Percentiles rank a stretch among this genome's conserved stretches.
Evolutionary conservation across 176 grass and related monocot species (phyloP).

Genomic region (Zoysia japonica): DNA sequence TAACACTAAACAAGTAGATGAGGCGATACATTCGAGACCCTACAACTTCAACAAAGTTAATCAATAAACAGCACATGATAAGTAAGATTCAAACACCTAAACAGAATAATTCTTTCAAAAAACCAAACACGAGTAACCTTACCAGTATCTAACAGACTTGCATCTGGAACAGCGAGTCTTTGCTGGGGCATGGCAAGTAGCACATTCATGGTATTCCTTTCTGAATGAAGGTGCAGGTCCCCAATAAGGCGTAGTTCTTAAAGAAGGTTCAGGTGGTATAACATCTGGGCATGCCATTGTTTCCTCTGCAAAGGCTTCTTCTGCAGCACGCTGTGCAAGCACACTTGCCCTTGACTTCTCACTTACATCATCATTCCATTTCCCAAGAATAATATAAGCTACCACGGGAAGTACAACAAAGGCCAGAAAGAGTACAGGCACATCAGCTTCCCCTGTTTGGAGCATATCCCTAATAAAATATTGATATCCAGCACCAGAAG

Average conservation of each 20-base stretch:
- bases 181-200: conserved; percentile 81
- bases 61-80: background rate
- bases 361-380: conserved; percentile 72
- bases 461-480: conserved; percentile 94
- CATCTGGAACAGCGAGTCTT: conserved; percentile 96
- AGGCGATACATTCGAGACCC: background rate
- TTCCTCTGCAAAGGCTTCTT: conserved; percentile 73
- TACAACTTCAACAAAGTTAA: conserved; percentile 11
- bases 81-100: background rate
- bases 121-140: conserved; percentile 33
- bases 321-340: conserved; percentile 75
- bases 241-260: conserved; percentile 60
- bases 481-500: conserved; percentile 62
- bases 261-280: conserved; percentile 50
- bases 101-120: conserved; percentile 6
- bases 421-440: conserved; percentile 75
- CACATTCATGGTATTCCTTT: conserved; percentile 76
- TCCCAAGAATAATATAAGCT: conserved; percentile 90
- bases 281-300: conserved; percentile 67
- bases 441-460: conserved; percentile 89
- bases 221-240: conserved; percentile 50
- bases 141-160: conserved; percentile 99
- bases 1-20: background rate
- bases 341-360: conserved; percentile 69
- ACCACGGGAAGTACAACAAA: conserved; percentile 85